Evolutionary conservation across 1,139 yeast species (phyloP), one percentile per base, ranked within the genome.

Genomic region (Candida pseudoviswanathii): DNA sequence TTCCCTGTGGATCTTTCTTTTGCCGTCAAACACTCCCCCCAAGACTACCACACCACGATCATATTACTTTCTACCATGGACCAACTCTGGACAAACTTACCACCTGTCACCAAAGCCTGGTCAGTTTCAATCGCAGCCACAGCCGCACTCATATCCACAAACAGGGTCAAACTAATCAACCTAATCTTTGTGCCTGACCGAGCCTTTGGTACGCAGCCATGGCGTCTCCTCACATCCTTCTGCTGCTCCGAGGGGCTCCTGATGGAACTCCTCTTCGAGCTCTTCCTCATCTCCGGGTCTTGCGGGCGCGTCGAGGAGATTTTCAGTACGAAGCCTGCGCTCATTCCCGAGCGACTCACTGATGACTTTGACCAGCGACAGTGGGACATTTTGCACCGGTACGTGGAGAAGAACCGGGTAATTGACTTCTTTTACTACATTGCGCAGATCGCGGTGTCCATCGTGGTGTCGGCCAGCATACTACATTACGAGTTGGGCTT

Each of bases 181-280:
- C 53, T 68, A 32, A 49, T 55, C 5, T 66, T 65, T 50, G 21
- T 58, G 2, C 66, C 73, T 7, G 67, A 63, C 41, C 57, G 56
- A 45, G 67, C 67, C 9, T 59, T 67, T 39, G 45, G 55, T 4
- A 47, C 50, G 10, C 70, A 75, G 55, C 71, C 71, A 9, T 75
- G 79, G 79, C 57, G 78, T 45, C 49, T 73, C 4, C 24, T 72
- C 4, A 68, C 77, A 2, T 57, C 71, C 7, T 75, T 73, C 55
- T 65, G 68, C 49, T 66, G 62, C 49, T 64, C 66, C 47, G 74
- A 69, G 2, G 68, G 64, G 10, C 50, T 72, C 16, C 61, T 63
- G 36, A 37, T 66, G 40, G 56, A 55, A 24, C 52, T 68, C 32
- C 16, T 68, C 8, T 52, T 65, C 30, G 51, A 51, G 7, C 40